These are phyloP conservation scores for Fusarium odoratissimum DNA, from an alignment of 2,329 filamentous ascomycete species.

Conservation along the genomic window DNA sequence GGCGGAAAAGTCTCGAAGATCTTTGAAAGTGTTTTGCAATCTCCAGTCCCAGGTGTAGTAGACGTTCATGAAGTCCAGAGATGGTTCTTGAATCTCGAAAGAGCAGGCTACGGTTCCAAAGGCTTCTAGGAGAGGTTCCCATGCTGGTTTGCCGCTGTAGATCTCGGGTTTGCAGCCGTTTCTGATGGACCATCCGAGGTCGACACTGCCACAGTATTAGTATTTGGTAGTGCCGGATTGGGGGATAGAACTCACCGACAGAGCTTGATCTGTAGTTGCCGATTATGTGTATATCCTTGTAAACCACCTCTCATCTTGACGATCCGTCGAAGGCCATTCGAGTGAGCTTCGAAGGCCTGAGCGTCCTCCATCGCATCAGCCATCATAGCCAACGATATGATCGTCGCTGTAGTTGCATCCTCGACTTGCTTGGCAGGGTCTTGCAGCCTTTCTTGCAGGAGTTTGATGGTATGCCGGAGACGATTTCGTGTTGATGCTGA, in stretches of 20 bases:
- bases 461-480: slow-evolving; percentile 31
- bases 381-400: slow-evolving; percentile 40
- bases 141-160: slow-evolving; percentile 31
- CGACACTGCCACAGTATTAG: slow-evolving; percentile 31
- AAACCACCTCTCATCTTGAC: slow-evolving; percentile 45
- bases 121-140: slow-evolving; percentile 27
- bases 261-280: slow-evolving; percentile 45
- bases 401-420: slow-evolving; percentile 36
- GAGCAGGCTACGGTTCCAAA: neutral
- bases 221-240: fast-evolving
- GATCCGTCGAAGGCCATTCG: slow-evolving; percentile 40
- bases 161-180: slow-evolving; percentile 43
- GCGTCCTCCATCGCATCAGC: slow-evolving; percentile 38
- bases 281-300: slow-evolving; percentile 37
- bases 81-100: slow-evolving; percentile 5
- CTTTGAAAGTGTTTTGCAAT: slow-evolving; percentile 44
- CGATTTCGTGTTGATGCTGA: slow-evolving; percentile 22
- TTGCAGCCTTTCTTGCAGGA: slow-evolving; percentile 32
- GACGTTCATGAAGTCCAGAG: slow-evolving; percentile 1
- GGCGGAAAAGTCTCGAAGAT: slow-evolving; percentile 47
- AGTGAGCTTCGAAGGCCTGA: slow-evolving; percentile 33
- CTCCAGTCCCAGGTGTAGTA: slow-evolving; percentile 37
- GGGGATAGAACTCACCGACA: slow-evolving; percentile 38
- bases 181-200: slow-evolving; percentile 45
- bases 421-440: slow-evolving; percentile 25